Conservation (phyloP, 1,284 basidiomycete genomes). For the Clitocybe nebularis region DNA sequence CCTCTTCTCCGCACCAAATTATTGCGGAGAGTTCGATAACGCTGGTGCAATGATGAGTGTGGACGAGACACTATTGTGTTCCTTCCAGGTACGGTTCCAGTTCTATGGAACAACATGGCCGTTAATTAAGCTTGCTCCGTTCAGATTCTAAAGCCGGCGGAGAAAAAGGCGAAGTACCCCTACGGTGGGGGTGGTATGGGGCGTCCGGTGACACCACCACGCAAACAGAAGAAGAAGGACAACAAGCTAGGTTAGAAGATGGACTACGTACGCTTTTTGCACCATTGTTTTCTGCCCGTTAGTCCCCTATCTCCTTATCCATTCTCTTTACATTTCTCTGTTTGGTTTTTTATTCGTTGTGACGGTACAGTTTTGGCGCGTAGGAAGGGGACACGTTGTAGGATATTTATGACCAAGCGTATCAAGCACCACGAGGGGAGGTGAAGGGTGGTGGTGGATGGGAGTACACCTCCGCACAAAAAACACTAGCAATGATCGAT, state of each 20-base stretch:
- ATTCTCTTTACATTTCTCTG: conserved; percentile 19
- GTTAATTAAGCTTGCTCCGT: background rate
- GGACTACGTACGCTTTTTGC: conserved; percentile 16
- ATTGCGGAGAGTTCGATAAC: conserved; percentile 98
- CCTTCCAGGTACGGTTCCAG: conserved; percentile 82
- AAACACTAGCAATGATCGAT: background rate
- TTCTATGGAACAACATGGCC: conserved; percentile 3
- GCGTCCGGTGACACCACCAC: conserved; percentile 75
- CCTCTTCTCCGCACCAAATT: conserved; percentile 96
- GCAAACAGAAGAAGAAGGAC: conserved; percentile 85
- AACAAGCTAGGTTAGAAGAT: conserved; percentile 55
- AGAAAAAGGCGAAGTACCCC: conserved; percentile 96
- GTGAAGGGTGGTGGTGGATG: background rate
- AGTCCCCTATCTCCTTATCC: conserved; percentile 8
- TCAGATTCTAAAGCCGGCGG: conserved; percentile 96
- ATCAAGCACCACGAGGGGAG: conserved; percentile 2
- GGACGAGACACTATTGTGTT: conserved; percentile 95
- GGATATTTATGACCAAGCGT: conserved; percentile 4
- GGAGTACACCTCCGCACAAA: background rate
- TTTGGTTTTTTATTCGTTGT: conserved; percentile 18
- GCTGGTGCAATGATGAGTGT: conserved; percentile 99
- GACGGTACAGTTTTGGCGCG: background rate
- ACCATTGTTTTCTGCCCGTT: conserved; percentile 11
- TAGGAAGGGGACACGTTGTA: conserved; percentile 1
- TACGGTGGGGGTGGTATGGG: conserved; percentile 80